Base-by-base conservation (phyloP, 2,329 filamentous ascomycete species). In the Blastomyces emzantsi region DNA sequence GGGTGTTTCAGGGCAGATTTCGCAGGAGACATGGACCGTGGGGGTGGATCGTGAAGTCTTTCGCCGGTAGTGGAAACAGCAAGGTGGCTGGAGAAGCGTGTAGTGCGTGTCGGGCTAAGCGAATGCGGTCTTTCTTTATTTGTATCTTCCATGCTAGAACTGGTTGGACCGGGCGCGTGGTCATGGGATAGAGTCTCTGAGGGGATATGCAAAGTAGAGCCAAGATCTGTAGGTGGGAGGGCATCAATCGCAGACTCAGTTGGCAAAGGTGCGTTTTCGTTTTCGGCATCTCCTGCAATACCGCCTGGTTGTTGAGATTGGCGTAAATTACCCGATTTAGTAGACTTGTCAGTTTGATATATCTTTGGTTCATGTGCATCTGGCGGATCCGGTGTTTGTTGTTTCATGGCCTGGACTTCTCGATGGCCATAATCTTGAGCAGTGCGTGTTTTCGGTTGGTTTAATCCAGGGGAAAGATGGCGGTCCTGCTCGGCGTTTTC, bases 1-100 rank as follows among this genome's bases (percentile, higher is more conserved):
- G 82, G 78, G 61, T 81, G 76, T 70, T 87, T 87, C 67, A 87
- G 70, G 0, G 84, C 85, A 33, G 85, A 85, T 69, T 87, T 87
- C 15, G 77, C 83, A 5, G 85, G 85, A 7, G 85, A 87, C 3
- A 85, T 72, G 2, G 85, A 85, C 62, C 85, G 79, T 33, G 81
- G 78, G 17, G 83, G 83, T 22, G 85, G 85, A 61, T 85, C 78
- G 68, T 87, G 85, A 63, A 80, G 78, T 55, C 79, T 73, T 6
- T 80, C 80, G 33, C 74, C 75, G 2, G 77, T 70, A 19, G 79
- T 74, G 30, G 82, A 78, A 7, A 83, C 75, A 8, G 74, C 73
- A 2, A 84, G 77, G 55, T 79, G 78, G 28, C 78, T 73, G 0
- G 83, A 83, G 67, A 87, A 87, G 56, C 82, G 83, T 15, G 85